Evolutionary conservation across 192 early-diverging fungal species (phyloP).

Genomic region (Oehlia diaphana): DNA sequence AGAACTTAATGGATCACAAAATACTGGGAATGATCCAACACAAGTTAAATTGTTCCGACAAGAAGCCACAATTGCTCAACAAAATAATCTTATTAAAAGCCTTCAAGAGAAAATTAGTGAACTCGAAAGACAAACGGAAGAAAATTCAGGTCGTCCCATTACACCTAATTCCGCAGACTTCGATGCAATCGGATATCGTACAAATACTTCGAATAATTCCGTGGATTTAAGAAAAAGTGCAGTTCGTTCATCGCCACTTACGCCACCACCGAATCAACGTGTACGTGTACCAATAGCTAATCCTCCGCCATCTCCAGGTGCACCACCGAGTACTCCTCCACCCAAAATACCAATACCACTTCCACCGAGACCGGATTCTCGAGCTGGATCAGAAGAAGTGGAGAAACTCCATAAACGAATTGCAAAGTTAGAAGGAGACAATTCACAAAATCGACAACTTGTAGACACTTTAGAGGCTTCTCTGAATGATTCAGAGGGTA

Average conservation of each 20-base stretch:
- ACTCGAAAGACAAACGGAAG: not conserved
- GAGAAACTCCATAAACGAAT: constrained; percentile 39
- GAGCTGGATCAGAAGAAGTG: not conserved
- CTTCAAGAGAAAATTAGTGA: constrained; percentile 18
- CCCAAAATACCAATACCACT: not conserved
- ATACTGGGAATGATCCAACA: not conserved
- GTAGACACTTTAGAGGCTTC: constrained; percentile 43
- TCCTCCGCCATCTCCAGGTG: too few relatives aligned
- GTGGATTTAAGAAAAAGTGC: not conserved
- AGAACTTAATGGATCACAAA: not conserved
- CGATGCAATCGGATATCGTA: not conserved
- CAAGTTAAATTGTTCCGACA: not conserved
- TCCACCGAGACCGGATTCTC: constrained; percentile 2
- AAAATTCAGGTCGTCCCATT: not conserved
- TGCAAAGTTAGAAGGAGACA: constrained; percentile 38
- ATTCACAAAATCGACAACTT: constrained; percentile 35
- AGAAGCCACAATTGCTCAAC: constrained; percentile 18
- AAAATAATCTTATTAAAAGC: constrained; percentile 16
- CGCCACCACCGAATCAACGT: constrained; percentile 23
- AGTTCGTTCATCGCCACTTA: not conserved
- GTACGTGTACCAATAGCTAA: not conserved
- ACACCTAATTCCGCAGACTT: not conserved
- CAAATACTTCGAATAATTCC: not conserved
- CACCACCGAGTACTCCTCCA: not conserved
- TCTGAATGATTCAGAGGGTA: constrained; percentile 46